A percentile compares a stretch with the other conserved stretches of the same genome.
Evolutionary conservation across 352 stramenopile genomes (phyloP).

Genomic region (Blastocystis sp.): DNA sequence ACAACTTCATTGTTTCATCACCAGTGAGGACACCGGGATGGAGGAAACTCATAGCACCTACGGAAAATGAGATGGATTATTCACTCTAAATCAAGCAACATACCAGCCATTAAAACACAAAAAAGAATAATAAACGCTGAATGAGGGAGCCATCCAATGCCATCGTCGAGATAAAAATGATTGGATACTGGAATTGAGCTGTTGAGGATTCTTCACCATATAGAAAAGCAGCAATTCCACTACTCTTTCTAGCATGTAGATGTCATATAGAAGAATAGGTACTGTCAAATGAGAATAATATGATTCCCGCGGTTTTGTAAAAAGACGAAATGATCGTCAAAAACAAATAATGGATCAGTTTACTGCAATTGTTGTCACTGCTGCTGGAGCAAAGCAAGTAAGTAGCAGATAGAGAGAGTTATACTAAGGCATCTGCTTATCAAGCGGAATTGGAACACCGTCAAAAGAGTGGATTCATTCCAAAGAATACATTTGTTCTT

Average conservation of each 20-base stretch:
- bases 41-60: slow-evolving; percentile 67
- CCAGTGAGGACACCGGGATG: slow-evolving; percentile 80
- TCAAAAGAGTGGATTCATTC: slow-evolving; percentile 67
- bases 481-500: slow-evolving; percentile 65
- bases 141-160: no score
- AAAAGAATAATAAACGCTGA: no score
- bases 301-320: neutral
- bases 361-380: slow-evolving; percentile 67
- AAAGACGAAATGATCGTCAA: neutral
- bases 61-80: no score
- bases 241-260: no score
- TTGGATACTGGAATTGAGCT: no score
- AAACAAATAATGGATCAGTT: slow-evolving; percentile 63
- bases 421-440: slow-evolving; percentile 47
- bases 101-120: no score
- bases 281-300: no score
- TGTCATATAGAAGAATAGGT: no score
- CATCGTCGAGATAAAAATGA: no score
- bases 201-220: no score
- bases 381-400: slow-evolving; percentile 62
- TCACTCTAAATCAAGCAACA: no score
- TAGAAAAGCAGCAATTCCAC: no score
- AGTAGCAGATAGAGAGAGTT: neutral
- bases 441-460: slow-evolving; percentile 63
- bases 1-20: slow-evolving; percentile 83